Percentiles rank a stretch among this genome's conserved stretches.
Evolutionary conservation across 2,329 filamentous ascomycete genomes (phyloP).

Genomic region (Ophiostoma ulmi): DNA sequence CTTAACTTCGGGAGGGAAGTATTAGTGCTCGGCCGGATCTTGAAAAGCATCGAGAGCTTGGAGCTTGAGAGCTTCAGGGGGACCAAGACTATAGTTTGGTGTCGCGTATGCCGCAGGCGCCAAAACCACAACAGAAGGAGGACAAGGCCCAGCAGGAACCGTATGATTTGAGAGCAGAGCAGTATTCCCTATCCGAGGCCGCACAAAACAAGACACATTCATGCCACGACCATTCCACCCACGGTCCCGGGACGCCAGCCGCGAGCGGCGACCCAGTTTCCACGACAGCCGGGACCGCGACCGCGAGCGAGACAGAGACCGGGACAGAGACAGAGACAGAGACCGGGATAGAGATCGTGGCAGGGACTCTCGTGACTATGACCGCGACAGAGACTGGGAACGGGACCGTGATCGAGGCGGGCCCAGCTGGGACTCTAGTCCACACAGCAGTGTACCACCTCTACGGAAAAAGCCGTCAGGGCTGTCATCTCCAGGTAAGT

Average conservation of each 20-base stretch:
- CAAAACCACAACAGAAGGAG: neutral
- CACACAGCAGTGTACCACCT: neutral
- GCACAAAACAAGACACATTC: neutral
- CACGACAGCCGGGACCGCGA: conserved; percentile 21
- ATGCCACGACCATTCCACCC: neutral
- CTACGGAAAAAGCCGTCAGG: neutral
- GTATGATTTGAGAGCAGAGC: neutral
- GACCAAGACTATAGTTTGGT: neutral
- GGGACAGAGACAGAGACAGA: neutral
- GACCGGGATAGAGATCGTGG: neutral
- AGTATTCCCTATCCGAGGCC: neutral
- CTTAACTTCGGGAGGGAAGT: neutral
- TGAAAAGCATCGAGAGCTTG: too few species aligned
- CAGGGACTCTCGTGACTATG: neutral
- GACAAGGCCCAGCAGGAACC: neutral
- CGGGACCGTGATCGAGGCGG: neutral
- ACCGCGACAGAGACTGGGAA: neutral
- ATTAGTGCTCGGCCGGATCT: neutral
- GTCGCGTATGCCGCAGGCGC: neutral
- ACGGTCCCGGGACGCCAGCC: conserved; percentile 3
- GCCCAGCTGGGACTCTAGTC: neutral
- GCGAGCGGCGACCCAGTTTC: neutral
- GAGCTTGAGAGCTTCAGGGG: neutral
- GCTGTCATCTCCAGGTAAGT: neutral
- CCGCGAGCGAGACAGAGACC: conserved; percentile 16